Evolutionary conservation across 306 rosid genomes (phyloP).

Genomic region (Quercus glauca): DNA sequence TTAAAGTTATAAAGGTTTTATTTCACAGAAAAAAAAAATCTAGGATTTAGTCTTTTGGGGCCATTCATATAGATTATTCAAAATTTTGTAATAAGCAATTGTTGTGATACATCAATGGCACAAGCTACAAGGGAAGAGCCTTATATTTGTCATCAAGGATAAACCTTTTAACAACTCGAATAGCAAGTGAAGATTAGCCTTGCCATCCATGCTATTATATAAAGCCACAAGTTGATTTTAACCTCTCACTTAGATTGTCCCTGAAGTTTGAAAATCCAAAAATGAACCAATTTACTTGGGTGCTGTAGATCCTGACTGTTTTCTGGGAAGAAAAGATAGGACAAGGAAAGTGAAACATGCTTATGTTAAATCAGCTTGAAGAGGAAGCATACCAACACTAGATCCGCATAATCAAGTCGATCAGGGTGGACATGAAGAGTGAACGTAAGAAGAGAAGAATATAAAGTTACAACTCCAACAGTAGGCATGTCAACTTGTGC

Average conservation of each 20-base stretch:
- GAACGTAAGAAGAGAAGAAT: conserved; percentile 92
- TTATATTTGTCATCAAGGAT: no score
- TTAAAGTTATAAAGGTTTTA: neutral
- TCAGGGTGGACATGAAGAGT: conserved; percentile 98
- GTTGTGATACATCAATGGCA: no score
- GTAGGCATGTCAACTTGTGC: conserved; percentile 91
- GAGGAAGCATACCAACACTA: conserved; percentile 77
- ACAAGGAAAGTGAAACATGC: neutral
- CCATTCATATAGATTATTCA: neutral
- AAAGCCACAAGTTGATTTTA: neutral
- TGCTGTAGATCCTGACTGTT: neutral
- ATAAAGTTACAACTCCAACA: conserved; percentile 80
- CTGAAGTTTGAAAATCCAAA: neutral
- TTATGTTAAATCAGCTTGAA: conserved; percentile 12
- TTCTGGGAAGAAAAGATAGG: neutral
- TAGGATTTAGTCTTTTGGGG: neutral
- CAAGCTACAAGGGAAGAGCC: no score
- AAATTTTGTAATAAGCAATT: neutral
- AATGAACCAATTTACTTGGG: neutral
- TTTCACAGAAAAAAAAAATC: neutral
- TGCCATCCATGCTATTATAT: neutral
- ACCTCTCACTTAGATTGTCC: neutral
- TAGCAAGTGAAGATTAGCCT: neutral
- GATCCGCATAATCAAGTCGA: conserved; percentile 96
- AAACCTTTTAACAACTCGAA: neutral